Conservation (phyloP, 2,329 filamentous ascomycete genomes). For the Verticillium klebahnii region DNA sequence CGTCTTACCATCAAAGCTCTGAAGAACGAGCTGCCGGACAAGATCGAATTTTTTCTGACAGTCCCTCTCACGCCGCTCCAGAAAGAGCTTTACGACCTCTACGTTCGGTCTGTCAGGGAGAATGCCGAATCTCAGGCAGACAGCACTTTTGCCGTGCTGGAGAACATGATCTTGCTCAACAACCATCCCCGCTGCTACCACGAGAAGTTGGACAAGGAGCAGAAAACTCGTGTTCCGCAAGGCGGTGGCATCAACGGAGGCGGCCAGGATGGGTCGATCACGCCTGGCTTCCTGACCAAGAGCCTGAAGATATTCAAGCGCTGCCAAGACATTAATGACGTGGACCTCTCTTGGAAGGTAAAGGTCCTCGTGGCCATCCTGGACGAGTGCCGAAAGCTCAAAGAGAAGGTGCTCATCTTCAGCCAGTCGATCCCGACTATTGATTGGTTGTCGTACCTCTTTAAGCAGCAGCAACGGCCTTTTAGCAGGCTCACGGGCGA, state of each 20-base stretch:
- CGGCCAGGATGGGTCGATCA: slow-evolving; percentile 5
- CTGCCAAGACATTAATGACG: slow-evolving; percentile 33
- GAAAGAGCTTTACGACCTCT: slow-evolving; percentile 52
- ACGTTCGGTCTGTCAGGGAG: slow-evolving; percentile 22
- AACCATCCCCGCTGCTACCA: slow-evolving; percentile 48
- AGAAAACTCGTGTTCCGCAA: background rate
- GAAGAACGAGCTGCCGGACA: slow-evolving; percentile 62
- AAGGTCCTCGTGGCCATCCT: slow-evolving; percentile 65
- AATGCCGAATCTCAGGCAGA: background rate
- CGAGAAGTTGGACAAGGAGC: slow-evolving; percentile 23
- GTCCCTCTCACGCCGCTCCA: slow-evolving; percentile 67
- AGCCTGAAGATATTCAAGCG: slow-evolving; percentile 31
- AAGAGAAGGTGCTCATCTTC: slow-evolving; percentile 79
- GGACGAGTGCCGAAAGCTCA: slow-evolving; percentile 51
- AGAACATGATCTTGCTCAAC: slow-evolving; percentile 42
- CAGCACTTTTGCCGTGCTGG: slow-evolving; percentile 29
- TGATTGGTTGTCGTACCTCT: slow-evolving; percentile 59
- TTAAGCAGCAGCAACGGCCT: slow-evolving; percentile 43
- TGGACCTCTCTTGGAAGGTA: slow-evolving; percentile 63
- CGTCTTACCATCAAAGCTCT: slow-evolving; percentile 65
- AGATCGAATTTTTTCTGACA: slow-evolving; percentile 77
- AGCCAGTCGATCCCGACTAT: slow-evolving; percentile 68
- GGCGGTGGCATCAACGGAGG: slow-evolving; percentile 1
- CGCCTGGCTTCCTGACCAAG: slow-evolving; percentile 7
- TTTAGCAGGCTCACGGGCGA: slow-evolving; percentile 63